A percentile compares a stretch with the other conserved stretches of the same genome.
These are phyloP conservation scores for Castanopsis chinensis DNA, from an alignment of 306 rosid genomes.

Conservation along the genomic window DNA sequence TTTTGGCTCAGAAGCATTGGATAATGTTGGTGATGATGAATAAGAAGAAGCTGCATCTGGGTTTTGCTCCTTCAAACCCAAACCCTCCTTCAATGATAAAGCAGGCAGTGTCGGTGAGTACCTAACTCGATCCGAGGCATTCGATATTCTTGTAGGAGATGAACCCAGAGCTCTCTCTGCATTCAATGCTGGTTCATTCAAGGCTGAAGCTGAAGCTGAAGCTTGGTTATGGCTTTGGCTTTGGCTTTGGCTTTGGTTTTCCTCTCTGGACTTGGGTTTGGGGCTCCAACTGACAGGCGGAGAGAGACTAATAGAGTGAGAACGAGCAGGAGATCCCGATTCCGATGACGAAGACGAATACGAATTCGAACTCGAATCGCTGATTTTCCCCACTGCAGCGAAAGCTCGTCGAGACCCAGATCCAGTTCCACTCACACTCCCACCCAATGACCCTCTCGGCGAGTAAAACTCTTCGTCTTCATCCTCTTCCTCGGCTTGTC, in stretches of 20 bases:
- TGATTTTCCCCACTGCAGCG: constrained; percentile 22
- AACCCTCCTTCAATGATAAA: no score
- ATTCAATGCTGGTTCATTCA: no score
- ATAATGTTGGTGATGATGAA: constrained; percentile 1
- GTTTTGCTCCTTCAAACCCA: no score
- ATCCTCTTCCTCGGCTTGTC: constrained; percentile 27
- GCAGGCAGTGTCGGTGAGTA: no score
- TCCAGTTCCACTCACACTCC: constrained; percentile 35
- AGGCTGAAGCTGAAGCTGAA: no score
- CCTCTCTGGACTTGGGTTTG: constrained; percentile 1
- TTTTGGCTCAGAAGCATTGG: background rate
- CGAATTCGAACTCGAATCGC: constrained; percentile 33
- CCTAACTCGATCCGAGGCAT: constrained; percentile 2
- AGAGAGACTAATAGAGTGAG: constrained; percentile 38
- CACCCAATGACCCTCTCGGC: constrained; percentile 48
- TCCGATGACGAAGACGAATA: constrained; percentile 30
- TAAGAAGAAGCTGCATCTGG: background rate
- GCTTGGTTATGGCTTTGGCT: no score
- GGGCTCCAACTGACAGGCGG: constrained; percentile 42
- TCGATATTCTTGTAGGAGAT: background rate
- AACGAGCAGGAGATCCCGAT: constrained; percentile 44
- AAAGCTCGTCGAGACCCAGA: constrained; percentile 40
- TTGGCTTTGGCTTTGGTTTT: no score
- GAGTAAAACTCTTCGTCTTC: constrained; percentile 60
- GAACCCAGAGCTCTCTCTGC: constrained; percentile 13